Conservation (phyloP, 2,329 filamentous ascomycete species). For the Ophiosphaerella korrae region DNA sequence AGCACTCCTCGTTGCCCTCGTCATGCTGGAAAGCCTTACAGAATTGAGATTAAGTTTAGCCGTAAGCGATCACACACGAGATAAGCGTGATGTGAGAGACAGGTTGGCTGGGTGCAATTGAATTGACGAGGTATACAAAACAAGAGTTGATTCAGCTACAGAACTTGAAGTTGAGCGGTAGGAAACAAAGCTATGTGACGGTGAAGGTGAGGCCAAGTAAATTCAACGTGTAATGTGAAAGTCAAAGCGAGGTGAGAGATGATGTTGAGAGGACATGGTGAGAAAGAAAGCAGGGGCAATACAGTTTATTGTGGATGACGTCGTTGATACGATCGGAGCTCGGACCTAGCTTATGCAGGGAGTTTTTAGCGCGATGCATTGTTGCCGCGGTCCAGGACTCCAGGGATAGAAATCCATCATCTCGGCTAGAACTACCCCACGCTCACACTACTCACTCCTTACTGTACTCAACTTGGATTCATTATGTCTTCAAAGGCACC, state of each 20-base stretch:
- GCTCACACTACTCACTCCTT: conserved; percentile 9
- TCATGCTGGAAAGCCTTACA: conserved; percentile 27
- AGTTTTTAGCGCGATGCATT: conserved; percentile 20
- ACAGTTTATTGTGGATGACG: conserved; percentile 35
- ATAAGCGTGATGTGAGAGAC: conserved; percentile 7
- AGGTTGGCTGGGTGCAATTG: conserved; percentile 10
- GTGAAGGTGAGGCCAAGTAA: neutral
- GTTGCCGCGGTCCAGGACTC: too few species aligned
- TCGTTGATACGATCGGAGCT: conserved; percentile 40
- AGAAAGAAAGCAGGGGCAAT: conserved; percentile 16
- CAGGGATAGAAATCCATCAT: conserved; percentile 3
- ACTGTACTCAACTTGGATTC: conserved; percentile 3
- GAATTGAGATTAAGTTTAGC: conserved; percentile 2
- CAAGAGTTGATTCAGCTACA: neutral
- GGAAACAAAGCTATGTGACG: neutral
- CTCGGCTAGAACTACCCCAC: conserved; percentile 17
- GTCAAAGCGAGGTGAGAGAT: conserved; percentile 3
- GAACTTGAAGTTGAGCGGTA: neutral
- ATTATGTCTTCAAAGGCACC: conserved; percentile 5
- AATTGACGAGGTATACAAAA: neutral
- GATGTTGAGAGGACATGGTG: conserved; percentile 5
- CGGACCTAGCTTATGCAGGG: conserved; percentile 32
- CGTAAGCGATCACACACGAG: conserved; percentile 4
- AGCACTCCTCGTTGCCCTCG: conserved; percentile 39
- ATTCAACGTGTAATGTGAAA: neutral